These are phyloP conservation scores for Paragyromitra xinjiangensis DNA, from an alignment of 495 filamentous ascomycete genomes.

Conservation along the genomic window DNA sequence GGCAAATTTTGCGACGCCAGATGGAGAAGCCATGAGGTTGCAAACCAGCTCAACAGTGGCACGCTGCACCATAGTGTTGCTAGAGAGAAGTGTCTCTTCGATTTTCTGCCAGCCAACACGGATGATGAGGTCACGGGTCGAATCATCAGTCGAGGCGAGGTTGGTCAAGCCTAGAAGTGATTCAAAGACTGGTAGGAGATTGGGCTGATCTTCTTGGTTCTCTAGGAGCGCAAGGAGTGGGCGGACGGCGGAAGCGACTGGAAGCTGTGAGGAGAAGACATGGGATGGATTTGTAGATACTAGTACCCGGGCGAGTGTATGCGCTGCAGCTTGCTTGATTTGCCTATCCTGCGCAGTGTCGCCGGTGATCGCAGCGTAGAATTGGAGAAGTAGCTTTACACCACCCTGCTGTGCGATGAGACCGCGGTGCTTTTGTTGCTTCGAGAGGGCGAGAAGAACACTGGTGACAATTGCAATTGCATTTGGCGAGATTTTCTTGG, in stretches of 20 bases:
- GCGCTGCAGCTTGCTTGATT: slow-evolving; percentile 72
- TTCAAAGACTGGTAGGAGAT: slow-evolving; percentile 89
- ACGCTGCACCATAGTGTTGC: slow-evolving; percentile 77
- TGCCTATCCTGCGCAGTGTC: slow-evolving; percentile 60
- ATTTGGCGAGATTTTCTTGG: slow-evolving; percentile 70
- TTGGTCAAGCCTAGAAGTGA: slow-evolving; percentile 91
- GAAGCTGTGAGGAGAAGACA: slow-evolving; percentile 80
- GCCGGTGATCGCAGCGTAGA: slow-evolving; percentile 65
- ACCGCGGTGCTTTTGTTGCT: slow-evolving; percentile 74
- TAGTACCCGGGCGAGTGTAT: slow-evolving; percentile 89
- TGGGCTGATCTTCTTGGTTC: slow-evolving; percentile 64
- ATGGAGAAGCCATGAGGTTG: slow-evolving; percentile 83
- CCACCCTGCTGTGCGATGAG: slow-evolving; percentile 89
- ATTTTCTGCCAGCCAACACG: slow-evolving; percentile 74
- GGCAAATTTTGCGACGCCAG: slow-evolving; percentile 77
- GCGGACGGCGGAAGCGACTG: slow-evolving; percentile 77
- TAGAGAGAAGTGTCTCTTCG: slow-evolving; percentile 82
- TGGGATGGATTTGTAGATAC: slow-evolving; percentile 87
- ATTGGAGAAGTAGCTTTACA: slow-evolving; percentile 79
- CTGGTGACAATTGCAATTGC: slow-evolving; percentile 74
- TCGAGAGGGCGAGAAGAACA: slow-evolving; percentile 79
- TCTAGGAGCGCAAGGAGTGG: slow-evolving; percentile 77
- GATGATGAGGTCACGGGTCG: slow-evolving; percentile 74
- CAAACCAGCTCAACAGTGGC: slow-evolving; percentile 89
- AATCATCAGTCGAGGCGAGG: slow-evolving; percentile 78